These are phyloP conservation scores for Wallacemonas sp. DNA, from an alignment of 208 protist genomes.

Conservation along the genomic window DNA sequence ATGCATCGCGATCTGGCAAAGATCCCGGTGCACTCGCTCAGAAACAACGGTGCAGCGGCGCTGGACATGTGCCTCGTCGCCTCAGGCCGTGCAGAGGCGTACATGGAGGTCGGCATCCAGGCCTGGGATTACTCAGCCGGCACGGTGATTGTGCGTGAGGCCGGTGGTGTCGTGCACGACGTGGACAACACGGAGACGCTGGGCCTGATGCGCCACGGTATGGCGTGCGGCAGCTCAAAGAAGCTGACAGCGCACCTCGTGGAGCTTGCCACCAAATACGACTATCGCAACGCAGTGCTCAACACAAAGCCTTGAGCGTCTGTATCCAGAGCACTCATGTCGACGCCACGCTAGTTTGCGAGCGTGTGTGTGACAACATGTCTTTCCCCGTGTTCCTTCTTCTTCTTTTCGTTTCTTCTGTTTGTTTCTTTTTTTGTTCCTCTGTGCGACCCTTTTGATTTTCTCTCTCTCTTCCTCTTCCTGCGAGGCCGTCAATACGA, in stretches of 20 bases:
- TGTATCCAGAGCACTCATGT: no score
- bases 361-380: no score
- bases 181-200: conserved; percentile 64
- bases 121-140: conserved; percentile 83
- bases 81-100: conserved; percentile 69
- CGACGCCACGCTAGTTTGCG: no score
- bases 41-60: conserved; percentile 68
- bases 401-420: conserved; percentile 1
- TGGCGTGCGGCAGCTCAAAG: conserved; percentile 70
- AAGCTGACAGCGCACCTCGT: conserved; percentile 54
- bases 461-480: not conserved
- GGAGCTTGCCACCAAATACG: conserved; percentile 60
- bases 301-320: conserved; percentile 15
- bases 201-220: conserved; percentile 49
- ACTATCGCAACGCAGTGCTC: conserved; percentile 46
- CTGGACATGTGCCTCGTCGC: conserved; percentile 91
- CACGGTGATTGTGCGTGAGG: conserved; percentile 84
- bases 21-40: conserved; percentile 71
- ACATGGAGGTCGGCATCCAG: conserved; percentile 75
- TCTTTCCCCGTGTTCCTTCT: no score
- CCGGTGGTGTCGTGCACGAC: conserved; percentile 87
- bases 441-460: conserved; percentile 2
- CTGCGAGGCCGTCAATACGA: no score
- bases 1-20: conserved; percentile 67
- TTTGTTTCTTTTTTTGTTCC: conserved; percentile 23